Base-by-base conservation (phyloP, 129 eudicot genomes). In the Erigeron canadensis region DNA sequence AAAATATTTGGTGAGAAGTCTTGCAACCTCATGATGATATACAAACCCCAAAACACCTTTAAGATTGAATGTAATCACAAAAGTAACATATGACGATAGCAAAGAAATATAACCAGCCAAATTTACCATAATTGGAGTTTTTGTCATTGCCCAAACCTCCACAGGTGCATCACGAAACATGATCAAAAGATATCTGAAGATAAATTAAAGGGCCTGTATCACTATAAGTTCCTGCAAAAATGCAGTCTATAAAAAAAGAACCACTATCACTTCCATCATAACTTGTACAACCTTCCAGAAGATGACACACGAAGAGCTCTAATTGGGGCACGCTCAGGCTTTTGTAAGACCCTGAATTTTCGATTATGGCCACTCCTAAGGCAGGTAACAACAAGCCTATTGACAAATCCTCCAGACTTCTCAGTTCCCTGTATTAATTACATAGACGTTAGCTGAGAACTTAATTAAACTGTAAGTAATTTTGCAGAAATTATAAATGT, bases 101-200 rank as follows among this genome's bases (percentile, higher is more conserved):
- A 64, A 53, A 28, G 56, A 43, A 70, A 42, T 69, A 57, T 53
- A 18, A 53, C 58, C 7, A 38, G 68, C 41, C 72, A 65, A 13
- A 38, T 73, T 81, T 77, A 94, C 99, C 99, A 94, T 82, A 17
- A 94, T 84, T 55, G 99, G 99, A 46, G 87, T 82, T 85, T 94
- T 90, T 17, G 99, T 94, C 97, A 94, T 94, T 28, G 99, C 99
- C 99, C 99, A 94, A 59, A 94, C 99, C 82, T 94, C 99, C 45
- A 94, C 94, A 66, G 99, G 99, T 70, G 97, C 94, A 82, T 94
- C 99, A 48, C 99, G 96, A 70, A 94, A 90, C 78, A 94, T 62
- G 54, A 94, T 89, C 75, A 94, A 74, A 67, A 94, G 86, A 76
- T 94, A 94, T 81, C 99, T 94, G 81, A 78, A 86, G 60, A 38